These are phyloP conservation scores for Dichomitus squalens DNA, from an alignment of 1,284 basidiomycete genomes.

Conservation along the genomic window DNA sequence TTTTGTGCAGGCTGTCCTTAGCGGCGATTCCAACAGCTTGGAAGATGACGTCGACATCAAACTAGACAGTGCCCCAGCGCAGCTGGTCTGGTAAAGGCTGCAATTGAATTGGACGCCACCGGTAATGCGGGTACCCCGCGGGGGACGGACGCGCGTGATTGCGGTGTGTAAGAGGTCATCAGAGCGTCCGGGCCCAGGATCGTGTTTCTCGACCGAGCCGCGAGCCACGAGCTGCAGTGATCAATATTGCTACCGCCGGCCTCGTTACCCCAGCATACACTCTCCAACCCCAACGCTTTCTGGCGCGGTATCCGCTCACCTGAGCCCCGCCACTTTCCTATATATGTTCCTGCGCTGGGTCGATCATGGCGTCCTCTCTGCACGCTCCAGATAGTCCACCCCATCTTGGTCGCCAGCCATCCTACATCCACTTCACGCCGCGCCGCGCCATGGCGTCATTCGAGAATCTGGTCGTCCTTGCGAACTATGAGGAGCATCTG, in stretches of 20 bases:
- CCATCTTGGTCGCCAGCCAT: slow-evolving; percentile 29
- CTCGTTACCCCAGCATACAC: neutral
- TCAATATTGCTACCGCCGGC: neutral
- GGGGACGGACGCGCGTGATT: neutral
- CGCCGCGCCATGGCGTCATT: slow-evolving; percentile 70
- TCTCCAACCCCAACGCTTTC: slow-evolving; percentile 1
- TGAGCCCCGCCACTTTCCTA: neutral
- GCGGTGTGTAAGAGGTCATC: neutral
- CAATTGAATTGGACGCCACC: neutral
- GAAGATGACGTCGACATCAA: no score
- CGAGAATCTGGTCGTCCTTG: slow-evolving; percentile 78
- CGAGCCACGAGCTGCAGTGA: neutral
- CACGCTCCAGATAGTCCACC: slow-evolving; percentile 22
- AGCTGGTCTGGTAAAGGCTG: no score
- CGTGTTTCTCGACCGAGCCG: neutral
- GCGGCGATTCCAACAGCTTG: neutral
- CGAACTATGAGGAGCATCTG: slow-evolving; percentile 75
- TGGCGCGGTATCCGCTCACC: neutral
- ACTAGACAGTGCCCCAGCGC: no score
- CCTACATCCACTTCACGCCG: slow-evolving; percentile 47
- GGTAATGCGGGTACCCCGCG: neutral
- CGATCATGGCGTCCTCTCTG: slow-evolving; percentile 21
- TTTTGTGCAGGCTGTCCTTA: neutral
- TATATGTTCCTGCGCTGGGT: slow-evolving; percentile 6
- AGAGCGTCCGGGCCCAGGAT: neutral